Conservation (phyloP, 768 basidiomycete species). For the Leccinum broughii region DNA sequence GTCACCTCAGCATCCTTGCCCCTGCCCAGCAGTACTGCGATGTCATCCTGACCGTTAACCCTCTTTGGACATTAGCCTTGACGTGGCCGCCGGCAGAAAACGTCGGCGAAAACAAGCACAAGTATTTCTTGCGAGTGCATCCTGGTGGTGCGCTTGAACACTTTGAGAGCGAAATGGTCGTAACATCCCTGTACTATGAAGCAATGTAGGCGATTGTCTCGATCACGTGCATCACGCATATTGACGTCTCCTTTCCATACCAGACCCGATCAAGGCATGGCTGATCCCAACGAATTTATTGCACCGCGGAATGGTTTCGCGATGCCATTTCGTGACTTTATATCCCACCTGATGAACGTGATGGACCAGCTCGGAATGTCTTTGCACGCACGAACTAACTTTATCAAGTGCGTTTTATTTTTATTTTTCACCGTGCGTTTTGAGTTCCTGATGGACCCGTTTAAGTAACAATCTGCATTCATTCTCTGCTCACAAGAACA, state of each 20-base stretch:
- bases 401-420: constrained; percentile 64
- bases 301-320: constrained; percentile 83
- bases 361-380: constrained; percentile 85
- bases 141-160: constrained; percentile 87
- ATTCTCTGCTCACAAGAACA: constrained; percentile 79
- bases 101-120: constrained; percentile 67
- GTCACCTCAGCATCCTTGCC: constrained; percentile 71
- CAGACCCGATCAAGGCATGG: constrained; percentile 75
- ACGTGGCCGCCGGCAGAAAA: constrained; percentile 81
- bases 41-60: constrained; percentile 67
- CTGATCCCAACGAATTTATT: constrained; percentile 78
- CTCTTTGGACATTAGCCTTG: constrained; percentile 71
- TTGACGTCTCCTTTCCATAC: constrained; percentile 8
- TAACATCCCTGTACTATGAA: constrained; percentile 84
- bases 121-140: constrained; percentile 80
- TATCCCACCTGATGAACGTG: constrained; percentile 79
- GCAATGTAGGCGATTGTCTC: constrained; percentile 57
- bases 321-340: constrained; percentile 78
- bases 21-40: constrained; percentile 80
- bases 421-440: not conserved
- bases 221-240: not conserved
- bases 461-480: constrained; percentile 72
- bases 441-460: constrained; percentile 2
- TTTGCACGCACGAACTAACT: constrained; percentile 75
- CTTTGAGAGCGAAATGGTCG: constrained; percentile 78